Percentiles rank a stretch among this genome's conserved stretches.
These are phyloP conservation scores for Malus asiatica DNA, from an alignment of 306 rosid species.

Conservation along the genomic window DNA sequence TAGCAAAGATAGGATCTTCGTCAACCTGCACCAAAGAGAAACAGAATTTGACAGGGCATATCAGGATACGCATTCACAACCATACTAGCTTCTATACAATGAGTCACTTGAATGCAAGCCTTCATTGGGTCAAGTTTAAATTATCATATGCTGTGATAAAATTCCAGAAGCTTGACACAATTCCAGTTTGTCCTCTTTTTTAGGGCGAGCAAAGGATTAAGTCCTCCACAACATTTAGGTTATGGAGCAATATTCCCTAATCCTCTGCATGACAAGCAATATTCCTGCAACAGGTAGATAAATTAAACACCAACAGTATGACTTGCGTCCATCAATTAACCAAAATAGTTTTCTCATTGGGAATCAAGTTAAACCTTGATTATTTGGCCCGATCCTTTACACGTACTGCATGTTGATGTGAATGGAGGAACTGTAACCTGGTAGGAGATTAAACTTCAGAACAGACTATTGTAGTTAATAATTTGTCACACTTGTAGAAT, in stretches of 20 bases:
- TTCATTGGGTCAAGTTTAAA: background rate
- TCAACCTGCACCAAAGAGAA: constrained; percentile 53
- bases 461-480: background rate
- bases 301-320: constrained; percentile 12
- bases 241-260: constrained; percentile 50
- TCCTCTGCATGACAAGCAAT: constrained; percentile 69
- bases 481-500: background rate
- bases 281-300: constrained; percentile 48
- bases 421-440: constrained; percentile 96
- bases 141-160: background rate
- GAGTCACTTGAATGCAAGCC: background rate
- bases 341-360: constrained; percentile 2
- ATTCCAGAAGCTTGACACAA: background rate
- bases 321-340: constrained; percentile 12
- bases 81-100: background rate
- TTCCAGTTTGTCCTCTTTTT: background rate
- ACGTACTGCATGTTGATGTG: constrained; percentile 78
- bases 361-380: constrained; percentile 48
- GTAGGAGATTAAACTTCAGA: constrained; percentile 23
- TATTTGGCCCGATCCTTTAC: constrained; percentile 75
- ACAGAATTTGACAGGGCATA: constrained; percentile 17
- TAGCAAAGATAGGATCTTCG: constrained; percentile 64
- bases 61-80: constrained; percentile 6
- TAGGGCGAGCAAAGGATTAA: background rate
- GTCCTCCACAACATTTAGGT: background rate